A percentile compares a stretch with the other conserved stretches of the same genome.
phyloP scores from a whole-genome alignment of 225 moss, liverwort and hornwort genomes.

The Polytrichum formosum region DNA sequence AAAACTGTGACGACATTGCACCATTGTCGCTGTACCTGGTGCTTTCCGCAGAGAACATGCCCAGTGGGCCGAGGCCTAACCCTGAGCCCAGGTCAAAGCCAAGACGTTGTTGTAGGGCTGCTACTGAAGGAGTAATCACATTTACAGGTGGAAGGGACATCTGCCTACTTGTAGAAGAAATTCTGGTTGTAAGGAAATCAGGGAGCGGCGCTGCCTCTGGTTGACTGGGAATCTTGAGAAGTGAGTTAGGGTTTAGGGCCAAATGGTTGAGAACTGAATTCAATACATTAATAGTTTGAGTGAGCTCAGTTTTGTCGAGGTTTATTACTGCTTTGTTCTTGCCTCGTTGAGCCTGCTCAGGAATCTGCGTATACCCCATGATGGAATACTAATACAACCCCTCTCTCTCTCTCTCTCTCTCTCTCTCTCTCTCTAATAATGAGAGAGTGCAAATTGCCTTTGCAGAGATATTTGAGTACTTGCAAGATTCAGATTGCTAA shows the following conservation, averaged over 20 bases:
- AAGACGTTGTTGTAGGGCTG: conserved; percentile 52
- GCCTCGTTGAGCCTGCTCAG: conserved; percentile 55
- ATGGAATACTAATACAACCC: too few species aligned
- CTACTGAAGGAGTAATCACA: conserved; percentile 66
- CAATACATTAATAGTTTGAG: conserved; percentile 40
- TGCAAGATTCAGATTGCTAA: too few species aligned
- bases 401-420: too few species aligned
- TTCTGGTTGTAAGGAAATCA: conserved; percentile 33
- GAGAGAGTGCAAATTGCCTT: too few species aligned
- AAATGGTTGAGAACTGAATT: conserved; percentile 42
- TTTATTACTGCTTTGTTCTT: conserved; percentile 35
- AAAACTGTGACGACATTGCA: conserved; percentile 20
- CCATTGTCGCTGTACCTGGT: conserved; percentile 34
- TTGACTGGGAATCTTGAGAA: conserved; percentile 37
- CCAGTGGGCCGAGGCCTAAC: conserved; percentile 52
- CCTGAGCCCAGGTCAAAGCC: conserved; percentile 54
- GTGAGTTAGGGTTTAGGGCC: conserved; percentile 25
- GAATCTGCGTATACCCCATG: conserved; percentile 57
- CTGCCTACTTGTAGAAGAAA: conserved; percentile 34
- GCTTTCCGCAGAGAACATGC: conserved; percentile 43
- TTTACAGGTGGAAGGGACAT: conserved; percentile 44
- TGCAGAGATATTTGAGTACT: too few species aligned
- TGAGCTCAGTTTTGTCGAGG: conserved; percentile 49
- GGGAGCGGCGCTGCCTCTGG: conserved; percentile 17
- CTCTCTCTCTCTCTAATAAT: too few species aligned